These are phyloP conservation scores for Linum trigynum DNA, from an alignment of 345 rosid species.

Conservation along the genomic window DNA sequence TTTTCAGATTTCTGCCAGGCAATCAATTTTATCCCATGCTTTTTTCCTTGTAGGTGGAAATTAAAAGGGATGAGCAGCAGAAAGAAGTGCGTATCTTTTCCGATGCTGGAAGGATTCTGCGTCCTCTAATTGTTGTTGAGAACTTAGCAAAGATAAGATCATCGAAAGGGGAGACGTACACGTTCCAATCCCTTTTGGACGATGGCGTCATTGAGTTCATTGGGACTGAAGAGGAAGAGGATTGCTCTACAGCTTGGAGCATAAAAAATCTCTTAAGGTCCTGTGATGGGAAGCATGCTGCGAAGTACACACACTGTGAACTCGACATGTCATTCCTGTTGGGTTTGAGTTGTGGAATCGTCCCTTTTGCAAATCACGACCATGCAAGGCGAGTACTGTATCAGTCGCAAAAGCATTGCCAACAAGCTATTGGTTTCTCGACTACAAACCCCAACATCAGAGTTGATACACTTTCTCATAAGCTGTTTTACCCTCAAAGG, in stretches of 20 bases:
- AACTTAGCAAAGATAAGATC: constrained; percentile 42
- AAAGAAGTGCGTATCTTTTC: constrained; percentile 69
- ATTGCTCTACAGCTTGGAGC: constrained; percentile 65
- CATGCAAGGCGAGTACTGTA: constrained; percentile 85
- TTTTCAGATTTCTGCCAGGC: neutral
- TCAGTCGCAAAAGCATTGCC: constrained; percentile 83
- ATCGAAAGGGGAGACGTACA: constrained; percentile 36
- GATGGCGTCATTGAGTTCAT: too few species aligned
- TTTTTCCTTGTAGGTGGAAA: constrained; percentile 54
- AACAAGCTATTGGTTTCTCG: constrained; percentile 85
- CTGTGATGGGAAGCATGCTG: constrained; percentile 19
- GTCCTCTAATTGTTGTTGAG: constrained; percentile 75
- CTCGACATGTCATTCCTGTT: constrained; percentile 71
- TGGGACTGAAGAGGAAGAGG: constrained; percentile 86
- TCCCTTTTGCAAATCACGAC: constrained; percentile 86
- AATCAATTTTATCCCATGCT: neutral
- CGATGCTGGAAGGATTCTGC: constrained; percentile 84
- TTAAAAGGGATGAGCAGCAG: constrained; percentile 57
- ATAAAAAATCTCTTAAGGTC: constrained; percentile 42
- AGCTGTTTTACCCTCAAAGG: constrained; percentile 71
- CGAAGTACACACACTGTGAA: constrained; percentile 64
- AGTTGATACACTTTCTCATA: constrained; percentile 74
- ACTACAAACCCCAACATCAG: constrained; percentile 74
- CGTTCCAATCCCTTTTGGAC: constrained; percentile 35
- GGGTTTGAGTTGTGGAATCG: constrained; percentile 82